These are phyloP conservation scores for Penicillium thymicola DNA, from an alignment of 2,329 filamentous ascomycete species.

Conservation along the genomic window DNA sequence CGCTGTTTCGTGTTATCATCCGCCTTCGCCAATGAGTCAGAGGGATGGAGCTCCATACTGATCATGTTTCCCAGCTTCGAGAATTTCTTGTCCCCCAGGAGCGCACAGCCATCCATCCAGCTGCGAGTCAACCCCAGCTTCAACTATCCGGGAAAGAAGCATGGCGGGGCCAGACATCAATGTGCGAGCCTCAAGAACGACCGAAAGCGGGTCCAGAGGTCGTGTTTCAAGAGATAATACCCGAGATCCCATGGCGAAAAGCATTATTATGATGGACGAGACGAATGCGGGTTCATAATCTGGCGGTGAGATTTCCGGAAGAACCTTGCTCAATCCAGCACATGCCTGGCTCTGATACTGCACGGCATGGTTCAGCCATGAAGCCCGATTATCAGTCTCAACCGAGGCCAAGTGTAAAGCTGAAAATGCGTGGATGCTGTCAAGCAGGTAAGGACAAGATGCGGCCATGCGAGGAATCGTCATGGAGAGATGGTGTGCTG, in stretches of 20 bases:
- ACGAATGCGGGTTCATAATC: conserved; percentile 45
- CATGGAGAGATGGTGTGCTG: conserved; percentile 34
- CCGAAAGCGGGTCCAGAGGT: conserved; percentile 25
- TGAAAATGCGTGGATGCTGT: conserved; percentile 44
- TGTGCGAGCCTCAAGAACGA: conserved; percentile 29
- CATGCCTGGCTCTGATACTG: conserved; percentile 39
- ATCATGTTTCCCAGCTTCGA: background rate
- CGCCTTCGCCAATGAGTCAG: background rate
- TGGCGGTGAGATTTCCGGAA: conserved; percentile 37
- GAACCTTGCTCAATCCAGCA: conserved; percentile 32
- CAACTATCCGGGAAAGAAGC: conserved; percentile 27
- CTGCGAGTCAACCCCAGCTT: conserved; percentile 22
- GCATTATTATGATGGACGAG: conserved; percentile 40
- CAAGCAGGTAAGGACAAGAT: conserved; percentile 44
- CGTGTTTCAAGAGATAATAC: conserved; percentile 26
- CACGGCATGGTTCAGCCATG: conserved; percentile 35
- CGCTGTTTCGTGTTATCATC: conserved; percentile 1
- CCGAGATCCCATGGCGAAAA: conserved; percentile 35
- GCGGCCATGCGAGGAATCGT: conserved; percentile 39
- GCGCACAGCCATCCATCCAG: conserved; percentile 26
- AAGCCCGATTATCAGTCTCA: conserved; percentile 29
- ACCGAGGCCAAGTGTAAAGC: conserved; percentile 45
- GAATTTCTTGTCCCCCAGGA: conserved; percentile 12
- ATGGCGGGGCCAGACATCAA: conserved; percentile 32
- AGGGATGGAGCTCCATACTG: conserved; percentile 1